Evolutionary conservation across 1,284 basidiomycete species (phyloP).

Genomic region (Polyporus tsugae): DNA sequence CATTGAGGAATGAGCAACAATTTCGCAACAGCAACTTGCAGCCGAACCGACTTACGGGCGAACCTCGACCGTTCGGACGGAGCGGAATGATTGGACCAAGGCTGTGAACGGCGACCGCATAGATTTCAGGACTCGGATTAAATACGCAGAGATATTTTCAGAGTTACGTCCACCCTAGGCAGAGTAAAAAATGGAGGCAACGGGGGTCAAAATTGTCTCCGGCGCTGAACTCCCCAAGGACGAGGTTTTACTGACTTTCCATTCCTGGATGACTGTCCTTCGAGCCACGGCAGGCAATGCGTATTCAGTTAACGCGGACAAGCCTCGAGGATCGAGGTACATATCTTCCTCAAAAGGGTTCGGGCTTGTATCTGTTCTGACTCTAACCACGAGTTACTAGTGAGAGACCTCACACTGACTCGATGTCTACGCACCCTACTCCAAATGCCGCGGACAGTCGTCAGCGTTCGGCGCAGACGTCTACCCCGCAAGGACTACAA

Average conservation of each 20-base stretch:
- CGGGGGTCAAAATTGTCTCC: not conserved
- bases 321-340: not conserved
- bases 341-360: too few relatives aligned
- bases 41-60: too few relatives aligned
- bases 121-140: too few relatives aligned
- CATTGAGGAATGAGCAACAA: too few relatives aligned
- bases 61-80: too few relatives aligned
- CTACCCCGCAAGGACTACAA: too few relatives aligned
- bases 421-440: not conserved
- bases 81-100: too few relatives aligned
- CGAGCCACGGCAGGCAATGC: not conserved
- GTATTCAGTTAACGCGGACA: not conserved
- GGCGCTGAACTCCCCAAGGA: not conserved
- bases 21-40: too few relatives aligned
- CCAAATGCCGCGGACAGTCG: not conserved
- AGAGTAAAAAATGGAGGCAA: not conserved
- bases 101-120: too few relatives aligned
- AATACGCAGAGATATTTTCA: too few relatives aligned
- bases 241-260: not conserved
- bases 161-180: not conserved
- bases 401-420: not conserved
- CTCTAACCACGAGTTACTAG: not conserved
- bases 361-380: not conserved
- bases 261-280: not conserved
- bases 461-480: not conserved